Evolutionary conservation across 768 basidiomycete species (phyloP), one percentile per base, ranked within the genome.

Genomic region (Mycena indigotica): DNA sequence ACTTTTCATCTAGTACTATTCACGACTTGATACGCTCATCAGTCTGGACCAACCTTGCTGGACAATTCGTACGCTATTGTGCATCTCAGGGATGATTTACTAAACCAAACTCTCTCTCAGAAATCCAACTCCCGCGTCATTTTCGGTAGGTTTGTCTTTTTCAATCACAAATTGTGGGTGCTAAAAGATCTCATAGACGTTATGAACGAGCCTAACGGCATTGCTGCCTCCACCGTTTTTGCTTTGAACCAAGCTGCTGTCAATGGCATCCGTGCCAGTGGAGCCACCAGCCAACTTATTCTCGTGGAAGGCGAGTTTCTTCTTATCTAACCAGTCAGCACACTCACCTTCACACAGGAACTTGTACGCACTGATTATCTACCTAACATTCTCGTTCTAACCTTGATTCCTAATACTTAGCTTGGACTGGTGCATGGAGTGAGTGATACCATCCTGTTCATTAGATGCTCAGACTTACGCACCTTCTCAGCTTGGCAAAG

Each of bases 131-230:
- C 57, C 58, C 70, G 77, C 25, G 84, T 86, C 60, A 81, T 87
- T 65, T 87, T 87, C 69, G 85, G 79, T 77, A 40, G 58, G 56
- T 57, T 12, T 13, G 10, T 17, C 13, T 19, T 52, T 41, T 4
- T 10, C 19, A n/a, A 21, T 24, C 44, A 50, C 38, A 21, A 35
- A 30, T 25, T 24, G 46, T 1, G 15, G 10, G 15, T 13, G n/a
- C 48, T 23, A 41, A 23, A 15, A 16, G 13, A 21, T 0, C 26
- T n/a, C 3, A 10, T 40, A 77, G 77, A 84, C 65, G 68, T 83
- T 61, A 80, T 79, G 82, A 89, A 88, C 73, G 86, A 89, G 72
- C 87, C 87, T 44, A 71, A 86, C 61, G 82, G 70, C 56, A 84
- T 85, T 56, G 74, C 79, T 56, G 84, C 84, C 5, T 60, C 69